Evolutionary conservation across 192 early-diverging fungal species (phyloP).

Genomic region (Backusella macrospora): DNA sequence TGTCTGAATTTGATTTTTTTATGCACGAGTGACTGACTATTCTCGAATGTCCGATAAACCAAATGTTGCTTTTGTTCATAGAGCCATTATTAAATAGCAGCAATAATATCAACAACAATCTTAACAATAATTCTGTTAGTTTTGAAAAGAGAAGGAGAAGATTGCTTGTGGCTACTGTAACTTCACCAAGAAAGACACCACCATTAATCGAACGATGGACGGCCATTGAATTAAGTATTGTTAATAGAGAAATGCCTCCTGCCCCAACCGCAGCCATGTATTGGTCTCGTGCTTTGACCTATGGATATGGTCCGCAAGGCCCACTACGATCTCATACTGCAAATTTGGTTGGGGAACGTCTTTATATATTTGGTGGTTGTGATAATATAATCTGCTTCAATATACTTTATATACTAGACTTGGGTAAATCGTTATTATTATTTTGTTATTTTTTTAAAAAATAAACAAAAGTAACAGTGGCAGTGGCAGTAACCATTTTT

Average conservation of each 20-base stretch:
- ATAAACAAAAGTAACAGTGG: background rate
- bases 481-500: background rate
- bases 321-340: constrained; percentile 80
- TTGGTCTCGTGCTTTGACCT: constrained; percentile 66
- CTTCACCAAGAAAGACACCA: background rate
- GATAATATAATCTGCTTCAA: constrained; percentile 74
- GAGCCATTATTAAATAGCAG: background rate
- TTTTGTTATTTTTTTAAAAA: background rate
- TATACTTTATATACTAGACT: constrained; percentile 80
- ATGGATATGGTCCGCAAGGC: constrained; percentile 60
- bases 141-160: too few relatives aligned
- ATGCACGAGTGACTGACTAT: constrained; percentile 5
- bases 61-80: background rate
- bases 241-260: constrained; percentile 36
- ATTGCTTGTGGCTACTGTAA: background rate
- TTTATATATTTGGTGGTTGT: constrained; percentile 90
- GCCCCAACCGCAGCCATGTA: constrained; percentile 83
- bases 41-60: background rate
- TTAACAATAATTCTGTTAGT: too few relatives aligned
- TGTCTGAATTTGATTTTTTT: constrained; percentile 10
- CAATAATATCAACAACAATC: too few relatives aligned
- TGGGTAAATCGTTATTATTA: constrained; percentile 43
- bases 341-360: constrained; percentile 69
- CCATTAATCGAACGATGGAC: background rate
- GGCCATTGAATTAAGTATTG: constrained; percentile 24